Evolutionary conservation across 306 rosid genomes (phyloP).

Genomic region (Trifolium dubium): DNA sequence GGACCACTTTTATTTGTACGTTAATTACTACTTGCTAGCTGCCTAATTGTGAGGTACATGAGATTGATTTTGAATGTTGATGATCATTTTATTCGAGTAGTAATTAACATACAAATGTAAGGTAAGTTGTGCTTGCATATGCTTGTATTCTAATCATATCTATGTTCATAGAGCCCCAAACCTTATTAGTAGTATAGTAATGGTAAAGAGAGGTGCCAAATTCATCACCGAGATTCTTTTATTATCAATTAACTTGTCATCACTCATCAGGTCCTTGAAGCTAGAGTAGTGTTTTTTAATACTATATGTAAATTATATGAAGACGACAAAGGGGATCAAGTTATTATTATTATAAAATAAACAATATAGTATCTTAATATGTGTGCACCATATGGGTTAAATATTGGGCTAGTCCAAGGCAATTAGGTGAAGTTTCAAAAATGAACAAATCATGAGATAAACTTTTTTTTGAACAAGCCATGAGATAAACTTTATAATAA

Average conservation of each 20-base stretch:
- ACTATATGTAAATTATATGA: neutral
- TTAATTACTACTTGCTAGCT: neutral
- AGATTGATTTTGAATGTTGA: constrained; percentile 27
- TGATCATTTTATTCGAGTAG: no score
- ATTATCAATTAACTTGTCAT: constrained; percentile 20
- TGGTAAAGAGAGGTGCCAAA: constrained; percentile 21
- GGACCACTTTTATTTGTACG: no score
- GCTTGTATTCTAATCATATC: constrained; percentile 27
- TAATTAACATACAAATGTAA: no score
- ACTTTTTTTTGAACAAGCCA: neutral
- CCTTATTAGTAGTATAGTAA: constrained; percentile 47
- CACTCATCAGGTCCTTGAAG: neutral
- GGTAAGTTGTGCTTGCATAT: no score
- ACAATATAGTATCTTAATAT: neutral
- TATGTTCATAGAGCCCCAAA: constrained; percentile 59
- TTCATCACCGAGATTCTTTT: constrained; percentile 31
- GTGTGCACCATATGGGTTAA: constrained; percentile 1
- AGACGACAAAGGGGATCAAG: constrained; percentile 28
- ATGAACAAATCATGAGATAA: neutral
- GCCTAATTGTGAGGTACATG: neutral
- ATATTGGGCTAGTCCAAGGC: neutral
- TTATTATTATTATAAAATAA: constrained; percentile 8
- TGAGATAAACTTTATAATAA: no score
- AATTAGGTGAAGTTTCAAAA: neutral
- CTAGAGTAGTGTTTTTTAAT: constrained; percentile 11